These are phyloP conservation scores for Camellia oleifera DNA, from an alignment of 179 eudicot species.

Conservation along the genomic window DNA sequence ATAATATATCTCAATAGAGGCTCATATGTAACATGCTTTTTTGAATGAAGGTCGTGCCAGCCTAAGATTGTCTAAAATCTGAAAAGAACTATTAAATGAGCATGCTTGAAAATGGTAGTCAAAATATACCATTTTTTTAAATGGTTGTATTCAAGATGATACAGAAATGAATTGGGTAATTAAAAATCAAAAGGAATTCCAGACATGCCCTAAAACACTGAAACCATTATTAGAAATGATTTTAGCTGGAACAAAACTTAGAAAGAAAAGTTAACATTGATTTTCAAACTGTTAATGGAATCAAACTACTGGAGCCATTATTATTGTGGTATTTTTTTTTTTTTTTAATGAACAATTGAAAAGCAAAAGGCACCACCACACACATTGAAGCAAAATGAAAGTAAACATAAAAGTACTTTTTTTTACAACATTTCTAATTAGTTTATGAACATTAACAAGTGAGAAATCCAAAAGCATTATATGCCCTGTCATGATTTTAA, in stretches of 20 bases:
- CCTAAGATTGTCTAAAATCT: too few relatives aligned
- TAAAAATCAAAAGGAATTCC: background rate
- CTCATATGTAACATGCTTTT: too few relatives aligned
- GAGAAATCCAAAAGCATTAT: slow-evolving; percentile 21
- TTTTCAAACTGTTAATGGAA: background rate
- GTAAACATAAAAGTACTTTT: slow-evolving; percentile 38
- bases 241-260: background rate
- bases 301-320: slow-evolving; percentile 19
- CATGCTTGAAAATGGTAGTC: too few relatives aligned
- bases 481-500: slow-evolving; percentile 25
- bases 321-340: slow-evolving; percentile 19
- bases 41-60: too few relatives aligned
- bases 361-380: slow-evolving; percentile 27
- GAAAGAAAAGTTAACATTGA: slow-evolving; percentile 1
- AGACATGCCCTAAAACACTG: background rate
- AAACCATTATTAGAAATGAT: background rate
- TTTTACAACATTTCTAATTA: slow-evolving; percentile 17
- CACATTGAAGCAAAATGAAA: slow-evolving; percentile 38
- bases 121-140: background rate
- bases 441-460: slow-evolving; percentile 10
- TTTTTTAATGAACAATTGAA: slow-evolving; percentile 12
- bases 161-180: too few relatives aligned
- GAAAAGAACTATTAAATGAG: too few relatives aligned
- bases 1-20: too few relatives aligned
- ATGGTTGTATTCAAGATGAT: background rate